Conservation (phyloP, 2,329 filamentous ascomycete genomes). For the Fusarium sp. region DNA sequence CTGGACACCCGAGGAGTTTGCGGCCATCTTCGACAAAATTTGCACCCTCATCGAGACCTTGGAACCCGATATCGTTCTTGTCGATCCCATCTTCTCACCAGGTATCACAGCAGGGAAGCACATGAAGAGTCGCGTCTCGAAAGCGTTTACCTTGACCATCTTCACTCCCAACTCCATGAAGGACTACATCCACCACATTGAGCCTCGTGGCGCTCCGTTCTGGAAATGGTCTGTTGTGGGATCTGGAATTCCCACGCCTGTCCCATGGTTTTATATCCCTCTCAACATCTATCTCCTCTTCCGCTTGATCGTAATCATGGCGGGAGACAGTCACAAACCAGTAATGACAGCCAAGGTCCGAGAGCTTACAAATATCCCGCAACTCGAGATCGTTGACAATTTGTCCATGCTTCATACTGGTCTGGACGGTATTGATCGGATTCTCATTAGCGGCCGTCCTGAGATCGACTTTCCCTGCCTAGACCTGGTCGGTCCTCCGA, state of each 20-base stretch:
- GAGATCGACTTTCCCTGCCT: background rate
- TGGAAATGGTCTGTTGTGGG: background rate
- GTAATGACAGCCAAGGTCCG: background rate
- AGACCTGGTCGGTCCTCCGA: background rate
- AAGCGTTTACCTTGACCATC: background rate
- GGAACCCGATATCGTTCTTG: background rate
- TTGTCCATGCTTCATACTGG: background rate
- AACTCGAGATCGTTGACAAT: background rate
- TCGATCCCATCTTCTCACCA: background rate
- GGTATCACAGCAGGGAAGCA: background rate
- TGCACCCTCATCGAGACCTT: background rate
- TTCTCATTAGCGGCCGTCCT: background rate
- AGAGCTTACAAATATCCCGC: background rate
- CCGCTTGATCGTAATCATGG: background rate
- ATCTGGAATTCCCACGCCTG: background rate
- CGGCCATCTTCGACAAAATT: background rate
- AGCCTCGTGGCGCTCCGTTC: background rate
- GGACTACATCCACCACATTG: background rate
- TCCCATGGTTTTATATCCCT: background rate
- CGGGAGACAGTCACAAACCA: background rate
- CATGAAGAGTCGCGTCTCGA: background rate
- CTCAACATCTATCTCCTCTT: background rate
- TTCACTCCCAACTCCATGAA: background rate
- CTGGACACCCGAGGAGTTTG: background rate
- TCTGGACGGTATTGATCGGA: background rate